phyloP scores from a whole-genome alignment of 2,329 filamentous ascomycete genomes.

The Alternaria brassicicola region DNA sequence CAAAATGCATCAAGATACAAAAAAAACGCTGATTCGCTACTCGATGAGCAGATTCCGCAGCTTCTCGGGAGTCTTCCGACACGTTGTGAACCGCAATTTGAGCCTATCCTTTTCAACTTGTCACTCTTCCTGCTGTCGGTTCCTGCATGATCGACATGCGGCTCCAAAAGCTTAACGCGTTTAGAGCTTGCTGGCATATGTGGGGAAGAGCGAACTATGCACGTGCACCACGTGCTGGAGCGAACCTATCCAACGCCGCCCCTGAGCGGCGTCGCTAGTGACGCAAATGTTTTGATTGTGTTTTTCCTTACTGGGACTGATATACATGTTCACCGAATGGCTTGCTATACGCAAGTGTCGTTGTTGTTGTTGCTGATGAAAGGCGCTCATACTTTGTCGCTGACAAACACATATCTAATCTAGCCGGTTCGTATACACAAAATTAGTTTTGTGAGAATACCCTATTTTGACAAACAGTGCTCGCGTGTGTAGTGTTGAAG shows the following conservation, averaged over 20 bases:
- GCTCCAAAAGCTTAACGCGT: constrained; percentile 45
- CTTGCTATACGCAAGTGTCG: not conserved
- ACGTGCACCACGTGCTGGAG: constrained; percentile 31
- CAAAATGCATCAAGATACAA: not conserved
- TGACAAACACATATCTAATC: not conserved
- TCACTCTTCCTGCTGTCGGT: constrained; percentile 38
- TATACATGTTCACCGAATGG: not conserved
- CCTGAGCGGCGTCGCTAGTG: not conserved
- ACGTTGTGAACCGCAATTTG: constrained; percentile 15
- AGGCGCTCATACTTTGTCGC: not conserved
- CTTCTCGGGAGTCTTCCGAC: constrained; percentile 39
- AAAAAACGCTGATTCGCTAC: constrained; percentile 2
- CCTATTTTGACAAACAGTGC: not conserved
- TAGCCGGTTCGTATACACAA: not conserved
- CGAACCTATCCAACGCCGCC: constrained; percentile 1
- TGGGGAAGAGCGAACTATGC: constrained; percentile 35
- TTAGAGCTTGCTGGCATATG: constrained; percentile 36
- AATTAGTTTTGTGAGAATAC: not conserved
- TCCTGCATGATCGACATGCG: constrained; percentile 43
- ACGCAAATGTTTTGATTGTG: not conserved
- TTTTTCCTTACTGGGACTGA: not conserved
- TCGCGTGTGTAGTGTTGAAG: not conserved
- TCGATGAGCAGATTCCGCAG: constrained; percentile 15
- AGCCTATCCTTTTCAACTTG: constrained; percentile 19
- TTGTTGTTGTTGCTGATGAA: not conserved